Evolutionary conservation across 352 stramenopile genomes (phyloP).

Genomic region (Globisporangium orthogonon): DNA sequence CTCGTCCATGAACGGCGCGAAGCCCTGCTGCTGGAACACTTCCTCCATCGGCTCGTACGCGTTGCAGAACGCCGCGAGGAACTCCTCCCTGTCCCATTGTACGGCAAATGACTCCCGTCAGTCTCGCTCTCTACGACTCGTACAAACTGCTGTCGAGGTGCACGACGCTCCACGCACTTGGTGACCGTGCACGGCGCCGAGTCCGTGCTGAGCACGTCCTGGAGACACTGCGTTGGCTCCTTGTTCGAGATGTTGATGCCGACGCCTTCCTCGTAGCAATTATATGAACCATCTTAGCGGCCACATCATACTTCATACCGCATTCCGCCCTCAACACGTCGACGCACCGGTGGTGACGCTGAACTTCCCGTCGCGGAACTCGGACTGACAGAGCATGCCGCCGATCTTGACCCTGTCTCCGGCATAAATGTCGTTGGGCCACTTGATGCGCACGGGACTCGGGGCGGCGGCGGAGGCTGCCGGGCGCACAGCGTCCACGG

Average conservation of each 20-base stretch:
- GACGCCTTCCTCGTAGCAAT: slow-evolving; percentile 29
- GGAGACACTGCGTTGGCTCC: slow-evolving; percentile 80
- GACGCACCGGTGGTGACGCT: slow-evolving; percentile 70
- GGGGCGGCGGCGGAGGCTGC: slow-evolving; percentile 1
- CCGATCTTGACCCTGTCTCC: slow-evolving; percentile 84
- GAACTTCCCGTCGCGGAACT: slow-evolving; percentile 76
- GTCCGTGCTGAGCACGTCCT: slow-evolving; percentile 67
- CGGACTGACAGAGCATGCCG: slow-evolving; percentile 87
- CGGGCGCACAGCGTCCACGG: slow-evolving; percentile 57
- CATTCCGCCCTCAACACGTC: too few relatives aligned
- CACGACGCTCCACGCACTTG: slow-evolving; percentile 38
- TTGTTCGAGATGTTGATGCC: slow-evolving; percentile 90
- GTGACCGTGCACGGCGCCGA: slow-evolving; percentile 55
- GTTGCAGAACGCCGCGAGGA: slow-evolving; percentile 86
- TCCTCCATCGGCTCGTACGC: slow-evolving; percentile 82
- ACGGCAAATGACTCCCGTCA: neutral
- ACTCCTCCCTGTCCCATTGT: slow-evolving; percentile 50
- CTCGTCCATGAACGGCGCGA: slow-evolving; percentile 78
- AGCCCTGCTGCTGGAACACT: slow-evolving; percentile 74
- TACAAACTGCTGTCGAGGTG: too few relatives aligned
- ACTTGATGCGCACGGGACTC: slow-evolving; percentile 86
- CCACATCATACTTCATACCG: too few relatives aligned
- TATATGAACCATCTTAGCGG: neutral
- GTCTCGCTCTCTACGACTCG: neutral
- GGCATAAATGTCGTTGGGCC: slow-evolving; percentile 91